These are phyloP conservation scores for Eucalyptus grandis DNA, from an alignment of 345 rosid genomes.

Conservation along the genomic window DNA sequence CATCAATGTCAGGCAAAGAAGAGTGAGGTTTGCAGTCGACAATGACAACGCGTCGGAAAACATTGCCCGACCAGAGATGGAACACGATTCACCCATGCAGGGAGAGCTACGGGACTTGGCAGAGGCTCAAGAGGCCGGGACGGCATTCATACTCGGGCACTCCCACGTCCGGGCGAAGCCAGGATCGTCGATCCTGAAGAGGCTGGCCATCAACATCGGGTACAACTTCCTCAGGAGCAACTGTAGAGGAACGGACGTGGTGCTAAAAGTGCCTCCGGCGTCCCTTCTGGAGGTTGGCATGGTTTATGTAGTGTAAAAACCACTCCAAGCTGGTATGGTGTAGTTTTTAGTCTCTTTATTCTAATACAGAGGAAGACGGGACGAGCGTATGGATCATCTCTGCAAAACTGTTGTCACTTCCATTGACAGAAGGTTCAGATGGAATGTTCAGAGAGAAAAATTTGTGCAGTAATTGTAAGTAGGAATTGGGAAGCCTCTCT, in stretches of 20 bases:
- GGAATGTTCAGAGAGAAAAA: background rate
- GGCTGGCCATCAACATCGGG: constrained; percentile 64
- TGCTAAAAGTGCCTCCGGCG: constrained; percentile 82
- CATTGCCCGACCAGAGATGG: background rate
- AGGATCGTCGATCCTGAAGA: constrained; percentile 80
- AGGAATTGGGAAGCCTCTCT: background rate
- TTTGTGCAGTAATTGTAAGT: background rate
- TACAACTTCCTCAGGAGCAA: constrained; percentile 86
- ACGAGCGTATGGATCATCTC: background rate
- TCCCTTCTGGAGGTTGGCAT: constrained; percentile 93
- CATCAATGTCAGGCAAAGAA: constrained; percentile 2
- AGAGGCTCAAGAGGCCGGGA: constrained; percentile 72
- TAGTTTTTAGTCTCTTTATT: background rate
- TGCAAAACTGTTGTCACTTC: background rate
- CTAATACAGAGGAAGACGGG: background rate
- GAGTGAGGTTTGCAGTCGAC: constrained; percentile 66
- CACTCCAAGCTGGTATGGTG: background rate
- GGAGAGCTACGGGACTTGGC: constrained; percentile 67
- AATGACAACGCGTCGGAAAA: background rate
- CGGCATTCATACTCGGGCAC: constrained; percentile 87
- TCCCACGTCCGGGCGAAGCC: constrained; percentile 90
- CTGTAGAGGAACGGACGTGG: constrained; percentile 87
- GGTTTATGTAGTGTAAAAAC: constrained; percentile 65
- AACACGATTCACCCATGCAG: constrained; percentile 18
- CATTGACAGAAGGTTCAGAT: background rate